Base-by-base conservation (phyloP, 2,329 filamentous ascomycete genomes). In the Xylariaceae sp. region DNA sequence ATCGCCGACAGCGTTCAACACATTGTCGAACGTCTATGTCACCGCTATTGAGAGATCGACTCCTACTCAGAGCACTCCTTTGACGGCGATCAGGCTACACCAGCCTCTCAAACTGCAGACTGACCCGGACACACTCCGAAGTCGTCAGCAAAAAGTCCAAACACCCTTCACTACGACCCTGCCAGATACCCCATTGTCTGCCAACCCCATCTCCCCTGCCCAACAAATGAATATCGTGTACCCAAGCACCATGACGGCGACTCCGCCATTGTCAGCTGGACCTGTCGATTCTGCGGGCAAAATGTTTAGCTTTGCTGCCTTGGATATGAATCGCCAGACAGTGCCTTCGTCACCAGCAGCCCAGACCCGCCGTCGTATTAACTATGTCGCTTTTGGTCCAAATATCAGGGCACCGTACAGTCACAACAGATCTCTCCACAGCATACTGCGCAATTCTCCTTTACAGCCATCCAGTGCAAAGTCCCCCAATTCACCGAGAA, bases 361-460 rank as follows among this genome's bases (percentile, higher is more conserved):
- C 4, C 73, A 75, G 12, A 68, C 70, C 17, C 73, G 76, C 14
- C 74, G 76, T 39, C 71, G 75, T 37, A 70, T 73, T 5, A 76
- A 73, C 7, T 69, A 75, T 14, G 66, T 72, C 1, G 56, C 68
- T 14, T 64, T 68, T 19, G 66, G 65, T 5, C 49, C 62, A 9
- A 56, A 58, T 17, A 47, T 62, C 29, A 75, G 74, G 21, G 74
- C 79, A 3, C 86, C 86, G 2, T 88, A 88, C 65, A 82, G 76
- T 1, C 85, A 85, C 60, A 82, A 85, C 29, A 79, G 79, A 53
- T 76, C 78, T 37, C 79, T 88, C 8, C 85, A 83, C 69, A 87
- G 84, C 71, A 88, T 88, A 65, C 78, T 88, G 19, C 82, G 85
- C 50, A 88, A 88, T 75, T 88, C 86, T 4, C 86, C 86, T 16